Evolutionary conservation across 1,139 yeast species (phyloP).

Genomic region (Yamadazyma oceani): DNA sequence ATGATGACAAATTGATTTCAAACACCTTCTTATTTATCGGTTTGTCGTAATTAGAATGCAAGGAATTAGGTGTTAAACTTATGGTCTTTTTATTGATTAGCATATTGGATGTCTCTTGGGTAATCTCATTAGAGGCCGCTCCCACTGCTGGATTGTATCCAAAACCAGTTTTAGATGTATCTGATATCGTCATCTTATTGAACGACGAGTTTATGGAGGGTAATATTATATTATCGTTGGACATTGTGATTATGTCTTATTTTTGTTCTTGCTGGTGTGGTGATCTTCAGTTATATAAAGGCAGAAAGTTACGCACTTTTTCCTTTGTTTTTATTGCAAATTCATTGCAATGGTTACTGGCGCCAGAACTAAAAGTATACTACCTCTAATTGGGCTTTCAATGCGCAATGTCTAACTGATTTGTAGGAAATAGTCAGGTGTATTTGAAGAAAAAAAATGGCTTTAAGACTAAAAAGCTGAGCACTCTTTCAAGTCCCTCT

Average conservation of each 20-base stretch:
- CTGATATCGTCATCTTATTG: conserved; percentile 37
- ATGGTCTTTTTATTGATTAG: conserved; percentile 36
- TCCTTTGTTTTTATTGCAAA: neutral
- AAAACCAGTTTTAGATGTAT: conserved; percentile 35
- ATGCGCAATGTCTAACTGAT: no score
- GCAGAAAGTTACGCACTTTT: neutral
- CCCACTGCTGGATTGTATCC: conserved; percentile 50
- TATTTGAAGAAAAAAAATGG: no score
- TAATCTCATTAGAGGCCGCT: conserved; percentile 38
- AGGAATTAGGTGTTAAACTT: conserved; percentile 31
- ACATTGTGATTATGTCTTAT: conserved; percentile 19
- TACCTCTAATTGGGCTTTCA: no score
- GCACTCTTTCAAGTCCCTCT: no score
- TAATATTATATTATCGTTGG: conserved; percentile 36
- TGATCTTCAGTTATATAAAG: no score
- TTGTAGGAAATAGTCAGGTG: no score
- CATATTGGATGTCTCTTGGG: conserved; percentile 34
- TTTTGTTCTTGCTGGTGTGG: neutral
- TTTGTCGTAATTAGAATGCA: conserved; percentile 60
- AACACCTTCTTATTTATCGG: conserved; percentile 60
- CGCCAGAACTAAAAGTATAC: conserved; percentile 1
- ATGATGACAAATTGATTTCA: conserved; percentile 65
- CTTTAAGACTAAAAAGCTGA: no score
- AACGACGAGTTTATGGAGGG: conserved; percentile 38
- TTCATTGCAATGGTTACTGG: no score